Conservation (phyloP, 2,329 filamentous ascomycete species). For the Leptographium flavum region DNA sequence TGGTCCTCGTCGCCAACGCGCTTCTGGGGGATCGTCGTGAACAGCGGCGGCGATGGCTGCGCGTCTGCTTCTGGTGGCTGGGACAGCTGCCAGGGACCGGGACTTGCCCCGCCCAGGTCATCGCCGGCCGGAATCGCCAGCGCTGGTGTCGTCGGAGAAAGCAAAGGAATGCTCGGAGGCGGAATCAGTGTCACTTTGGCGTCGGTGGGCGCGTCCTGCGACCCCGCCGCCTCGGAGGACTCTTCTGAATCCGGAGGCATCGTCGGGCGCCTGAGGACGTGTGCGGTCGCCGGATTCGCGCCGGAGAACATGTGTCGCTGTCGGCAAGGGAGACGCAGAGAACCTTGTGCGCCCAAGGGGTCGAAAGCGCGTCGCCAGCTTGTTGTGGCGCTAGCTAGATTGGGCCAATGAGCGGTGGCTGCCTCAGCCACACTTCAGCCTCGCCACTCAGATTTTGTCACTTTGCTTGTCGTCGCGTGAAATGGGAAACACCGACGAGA, state of each 20-base stretch:
- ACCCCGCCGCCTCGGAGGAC: background rate
- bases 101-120: background rate
- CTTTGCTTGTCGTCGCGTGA: background rate
- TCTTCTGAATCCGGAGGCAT: constrained; percentile 5
- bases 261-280: background rate
- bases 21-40: constrained; percentile 45
- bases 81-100: background rate
- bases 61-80: too few relatives aligned
- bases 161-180: constrained; percentile 9
- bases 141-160: background rate
- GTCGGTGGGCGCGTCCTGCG: constrained; percentile 1
- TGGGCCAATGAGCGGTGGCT: background rate
- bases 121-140: background rate
- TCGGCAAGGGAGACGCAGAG: too few relatives aligned
- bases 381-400: constrained; percentile 3
- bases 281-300: background rate
- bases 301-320: background rate
- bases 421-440: constrained; percentile 11
- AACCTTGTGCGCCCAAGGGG: too few relatives aligned
- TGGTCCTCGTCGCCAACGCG: constrained; percentile 52
- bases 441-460: constrained; percentile 2
- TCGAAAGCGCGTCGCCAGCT: background rate
- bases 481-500: background rate
- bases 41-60: background rate
- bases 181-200: constrained; percentile 11